A percentile compares a stretch with the other conserved stretches of the same genome.
These are phyloP conservation scores for Sisymbrium irio DNA, from an alignment of 345 rosid genomes.

Conservation along the genomic window DNA sequence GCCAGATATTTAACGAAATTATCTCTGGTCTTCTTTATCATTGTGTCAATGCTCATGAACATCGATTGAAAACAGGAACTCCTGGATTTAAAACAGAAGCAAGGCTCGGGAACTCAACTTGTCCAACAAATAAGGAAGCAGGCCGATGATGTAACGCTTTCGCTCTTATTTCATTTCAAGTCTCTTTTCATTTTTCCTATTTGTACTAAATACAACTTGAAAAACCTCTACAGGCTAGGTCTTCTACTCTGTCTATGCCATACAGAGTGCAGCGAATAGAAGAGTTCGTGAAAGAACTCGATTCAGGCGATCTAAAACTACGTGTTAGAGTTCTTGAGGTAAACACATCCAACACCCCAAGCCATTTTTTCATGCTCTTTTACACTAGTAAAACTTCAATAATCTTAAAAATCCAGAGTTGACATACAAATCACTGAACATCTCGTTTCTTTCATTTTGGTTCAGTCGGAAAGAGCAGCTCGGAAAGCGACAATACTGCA, in stretches of 20 bases:
- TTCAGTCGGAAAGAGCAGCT: slow-evolving; percentile 92
- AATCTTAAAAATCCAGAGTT: neutral
- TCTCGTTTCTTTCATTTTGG: neutral
- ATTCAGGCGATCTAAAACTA: slow-evolving; percentile 86
- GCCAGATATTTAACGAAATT: neutral
- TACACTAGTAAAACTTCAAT: neutral
- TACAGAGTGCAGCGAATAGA: slow-evolving; percentile 76
- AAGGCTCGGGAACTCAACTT: slow-evolving; percentile 51
- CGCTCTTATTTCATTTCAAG: neutral
- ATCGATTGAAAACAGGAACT: slow-evolving; percentile 59
- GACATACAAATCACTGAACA: neutral
- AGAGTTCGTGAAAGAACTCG: slow-evolving; percentile 84
- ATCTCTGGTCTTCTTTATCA: neutral
- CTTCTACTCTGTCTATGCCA: slow-evolving; percentile 83
- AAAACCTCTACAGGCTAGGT: slow-evolving; percentile 60
- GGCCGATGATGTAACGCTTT: slow-evolving; percentile 68
- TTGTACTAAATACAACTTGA: slow-evolving; percentile 14
- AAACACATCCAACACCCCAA: neutral
- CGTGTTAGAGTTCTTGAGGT: slow-evolving; percentile 97
- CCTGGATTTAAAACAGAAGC: slow-evolving; percentile 57
- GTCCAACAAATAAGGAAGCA: slow-evolving; percentile 83
- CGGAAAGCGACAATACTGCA: slow-evolving; percentile 76
- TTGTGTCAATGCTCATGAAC: slow-evolving; percentile 10
- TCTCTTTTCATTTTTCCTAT: slow-evolving; percentile 1
- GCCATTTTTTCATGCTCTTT: neutral